These are phyloP conservation scores for Spizellomyces sp. DNA, from an alignment of 192 early-diverging fungal genomes.

Conservation along the genomic window DNA sequence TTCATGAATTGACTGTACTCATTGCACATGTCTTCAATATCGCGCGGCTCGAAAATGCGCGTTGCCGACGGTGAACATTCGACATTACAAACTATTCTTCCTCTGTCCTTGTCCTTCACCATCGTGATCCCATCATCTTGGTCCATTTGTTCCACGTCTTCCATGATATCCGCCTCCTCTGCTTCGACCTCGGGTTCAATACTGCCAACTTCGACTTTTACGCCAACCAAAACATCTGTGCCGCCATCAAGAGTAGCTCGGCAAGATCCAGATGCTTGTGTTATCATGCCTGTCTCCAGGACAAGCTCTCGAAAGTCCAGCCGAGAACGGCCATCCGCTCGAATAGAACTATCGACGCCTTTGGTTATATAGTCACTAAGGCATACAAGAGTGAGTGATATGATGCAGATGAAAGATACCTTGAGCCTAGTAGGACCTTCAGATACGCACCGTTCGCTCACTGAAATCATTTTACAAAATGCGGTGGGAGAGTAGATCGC, in stretches of 20 bases:
- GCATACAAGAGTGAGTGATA: too few species aligned
- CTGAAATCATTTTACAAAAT: too few species aligned
- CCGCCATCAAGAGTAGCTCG: constrained; percentile 71
- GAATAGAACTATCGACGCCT: constrained; percentile 77
- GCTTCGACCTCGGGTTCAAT: constrained; percentile 37
- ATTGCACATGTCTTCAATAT: constrained; percentile 76
- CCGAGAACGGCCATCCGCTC: constrained; percentile 84
- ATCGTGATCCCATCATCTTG: constrained; percentile 8
- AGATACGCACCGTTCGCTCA: too few species aligned
- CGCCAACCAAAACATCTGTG: constrained; percentile 90
- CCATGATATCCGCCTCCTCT: constrained; percentile 53
- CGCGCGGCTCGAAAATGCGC: constrained; percentile 19
- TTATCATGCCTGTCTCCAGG: constrained; percentile 85
- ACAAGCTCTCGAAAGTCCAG: constrained; percentile 75
- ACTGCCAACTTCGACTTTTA: constrained; percentile 88
- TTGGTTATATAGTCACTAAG: constrained; percentile 74
- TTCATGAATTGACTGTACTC: constrained; percentile 83
- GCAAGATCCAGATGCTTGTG: constrained; percentile 88
- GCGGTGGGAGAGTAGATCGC: too few species aligned
- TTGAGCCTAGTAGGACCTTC: too few species aligned
- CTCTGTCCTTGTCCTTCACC: constrained; percentile 39
- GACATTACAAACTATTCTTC: constrained; percentile 82
- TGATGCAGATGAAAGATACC: too few species aligned
- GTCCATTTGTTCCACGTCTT: constrained; percentile 45
- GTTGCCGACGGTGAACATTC: constrained; percentile 64